Conservation (phyloP, 2,329 filamentous ascomycete genomes). For the Remersonia thermophila region DNA sequence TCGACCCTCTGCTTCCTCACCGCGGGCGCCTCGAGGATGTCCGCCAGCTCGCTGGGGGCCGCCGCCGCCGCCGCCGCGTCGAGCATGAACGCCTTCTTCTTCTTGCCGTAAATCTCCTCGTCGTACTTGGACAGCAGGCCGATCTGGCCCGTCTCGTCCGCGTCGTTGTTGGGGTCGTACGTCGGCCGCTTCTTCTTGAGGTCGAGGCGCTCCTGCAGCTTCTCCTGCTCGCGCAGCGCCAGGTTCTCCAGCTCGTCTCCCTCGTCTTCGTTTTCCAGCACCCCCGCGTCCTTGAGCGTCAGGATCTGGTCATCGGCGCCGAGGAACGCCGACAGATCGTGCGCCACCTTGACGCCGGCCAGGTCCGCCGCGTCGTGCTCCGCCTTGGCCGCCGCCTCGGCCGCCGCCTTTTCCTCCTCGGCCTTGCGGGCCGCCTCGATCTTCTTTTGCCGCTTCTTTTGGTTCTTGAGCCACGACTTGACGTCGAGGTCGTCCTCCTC, state of each 20-base stretch:
- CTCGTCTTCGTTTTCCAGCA: conserved; percentile 71
- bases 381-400: conserved; percentile 50
- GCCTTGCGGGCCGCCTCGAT: conserved; percentile 62
- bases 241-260: conserved; percentile 83
- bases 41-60: conserved; percentile 37
- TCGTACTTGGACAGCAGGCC: conserved; percentile 83
- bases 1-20: conserved; percentile 58
- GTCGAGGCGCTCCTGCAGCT: conserved; percentile 62
- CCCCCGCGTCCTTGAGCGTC: conserved; percentile 85
- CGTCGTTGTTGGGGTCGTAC: conserved; percentile 70
- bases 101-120: conserved; percentile 86
- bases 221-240: conserved; percentile 58
- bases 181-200: conserved; percentile 81
- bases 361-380: conserved; percentile 78
- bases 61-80: conserved; percentile 62
- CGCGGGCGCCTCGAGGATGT: conserved; percentile 39
- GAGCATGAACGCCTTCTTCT: conserved; percentile 75
- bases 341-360: conserved; percentile 81
- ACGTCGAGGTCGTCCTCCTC: conserved; percentile 55
- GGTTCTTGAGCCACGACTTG: conserved; percentile 72
- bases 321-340: conserved; percentile 71
- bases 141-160: conserved; percentile 51
- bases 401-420: conserved; percentile 67
- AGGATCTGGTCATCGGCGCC: conserved; percentile 79
- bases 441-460: conserved; percentile 90